Evolutionary conservation across 2,329 filamentous ascomycete species (phyloP), one percentile per base, ranked within the genome.

Genomic region (Penicillium sp.): DNA sequence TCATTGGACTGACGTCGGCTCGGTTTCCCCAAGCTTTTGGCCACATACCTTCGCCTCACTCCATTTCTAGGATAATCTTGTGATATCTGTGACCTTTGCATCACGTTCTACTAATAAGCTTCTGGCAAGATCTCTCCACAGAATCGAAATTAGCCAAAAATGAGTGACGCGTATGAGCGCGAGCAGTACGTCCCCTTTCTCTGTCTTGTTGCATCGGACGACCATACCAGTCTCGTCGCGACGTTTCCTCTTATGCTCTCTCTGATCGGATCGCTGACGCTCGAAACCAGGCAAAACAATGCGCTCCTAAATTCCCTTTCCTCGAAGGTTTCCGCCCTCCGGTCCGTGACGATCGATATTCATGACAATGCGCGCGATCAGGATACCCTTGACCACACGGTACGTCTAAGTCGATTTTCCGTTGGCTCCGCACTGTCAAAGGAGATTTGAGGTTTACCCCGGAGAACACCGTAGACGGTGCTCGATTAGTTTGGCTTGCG

Each of bases 311-410:
- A 92, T 64, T 90, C 95, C 69, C 86, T 99, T 31, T 87, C 88
- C 13, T 81, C 83, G 58, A 99, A 99, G 75, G 91, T 97, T 47
- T 88, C 88, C 14, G 89, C 90, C 44, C 81, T 99, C 56, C 89
- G 92, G 65, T 88, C 88, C 71, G 89, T 99, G 42, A 99, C 93
- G 35, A 83, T 97, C 58, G 90, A 99, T 75, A 99, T 99, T 65
- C 96, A 97, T 79, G 91, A 97, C 74, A 90, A 93, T 69, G 93
- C 93, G 41, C 83, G 89, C 50, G 83, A 88, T 62, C 92, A 97
- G 63, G 83, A 87, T 58, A 82, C 95, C 56, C 88, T 99, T 59
- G 89, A 99, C 72, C 84, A 83, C 64, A 92, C 88, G 33, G 89
- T 95, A 79, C 50, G 82, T 74, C 58, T 38, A 19, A 31, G 30